Evolutionary conservation across 192 early-diverging fungal species (phyloP).

Genomic region (Coemansia biformis): DNA sequence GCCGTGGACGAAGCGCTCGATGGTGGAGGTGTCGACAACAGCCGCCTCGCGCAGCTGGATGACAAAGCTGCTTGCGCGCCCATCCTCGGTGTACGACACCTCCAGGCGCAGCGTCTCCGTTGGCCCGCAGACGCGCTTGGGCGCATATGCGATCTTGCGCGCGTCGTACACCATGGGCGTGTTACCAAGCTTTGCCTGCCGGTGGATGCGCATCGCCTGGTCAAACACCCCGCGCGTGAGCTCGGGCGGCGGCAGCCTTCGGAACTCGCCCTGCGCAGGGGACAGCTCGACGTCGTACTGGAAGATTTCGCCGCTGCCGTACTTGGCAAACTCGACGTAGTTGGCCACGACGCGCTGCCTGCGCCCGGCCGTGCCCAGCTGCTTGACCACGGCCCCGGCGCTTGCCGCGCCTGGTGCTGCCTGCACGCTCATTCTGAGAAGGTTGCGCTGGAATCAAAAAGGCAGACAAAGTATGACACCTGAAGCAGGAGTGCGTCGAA

Average conservation of each 20-base stretch:
- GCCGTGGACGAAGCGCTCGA: conserved; percentile 29
- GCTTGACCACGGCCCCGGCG: background rate
- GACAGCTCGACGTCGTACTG: conserved; percentile 84
- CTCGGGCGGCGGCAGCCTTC: conserved; percentile 26
- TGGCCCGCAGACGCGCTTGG: conserved; percentile 67
- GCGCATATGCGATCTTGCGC: conserved; percentile 75
- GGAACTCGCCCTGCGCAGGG: conserved; percentile 45
- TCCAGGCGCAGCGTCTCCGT: conserved; percentile 57
- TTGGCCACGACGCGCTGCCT: conserved; percentile 56
- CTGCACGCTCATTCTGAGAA: background rate
- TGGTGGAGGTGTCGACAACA: conserved; percentile 52
- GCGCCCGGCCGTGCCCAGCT: conserved; percentile 46
- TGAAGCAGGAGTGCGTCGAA: too few species aligned
- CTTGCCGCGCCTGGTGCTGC: background rate
- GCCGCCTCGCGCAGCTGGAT: conserved; percentile 55
- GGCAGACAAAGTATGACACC: too few species aligned
- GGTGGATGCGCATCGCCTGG: conserved; percentile 33
- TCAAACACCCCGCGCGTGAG: conserved; percentile 74
- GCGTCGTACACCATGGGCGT: conserved; percentile 77
- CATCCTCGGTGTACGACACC: conserved; percentile 27
- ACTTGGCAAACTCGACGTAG: conserved; percentile 68
- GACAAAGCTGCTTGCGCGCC: conserved; percentile 52
- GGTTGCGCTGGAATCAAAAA: too few species aligned
- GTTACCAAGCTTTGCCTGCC: conserved; percentile 54
- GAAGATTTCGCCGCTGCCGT: conserved; percentile 63